Evolutionary conservation across 2,329 filamentous ascomycete genomes (phyloP), one percentile per base, ranked within the genome.

Genomic region (Paecilomyces sp.): DNA sequence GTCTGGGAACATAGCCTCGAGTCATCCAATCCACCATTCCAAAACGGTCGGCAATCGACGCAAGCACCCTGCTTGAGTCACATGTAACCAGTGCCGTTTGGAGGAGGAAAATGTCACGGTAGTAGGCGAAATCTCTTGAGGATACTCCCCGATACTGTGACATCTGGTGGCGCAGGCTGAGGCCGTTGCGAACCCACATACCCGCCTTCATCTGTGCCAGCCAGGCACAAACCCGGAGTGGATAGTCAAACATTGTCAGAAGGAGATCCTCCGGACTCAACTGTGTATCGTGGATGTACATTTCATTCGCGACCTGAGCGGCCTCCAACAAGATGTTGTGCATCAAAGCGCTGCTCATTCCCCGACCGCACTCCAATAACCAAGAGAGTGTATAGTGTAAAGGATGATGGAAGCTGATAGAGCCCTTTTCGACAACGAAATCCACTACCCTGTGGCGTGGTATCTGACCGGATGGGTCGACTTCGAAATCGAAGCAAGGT

Each of bases 161-260:
- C 72, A 95, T 94, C 75, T 99, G 94, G 72, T 99, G 94, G 47
- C 93, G 87, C 57, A 99, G 83, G 68, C 93, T 97, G 70, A 99
- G 91, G 1, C 94, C 94, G 71, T 99, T 99, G 59, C 94, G 87
- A 63, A 99, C 93, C 94, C 95, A 99, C 87, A 97, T 96, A 57
- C 92, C 91, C 18, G 93, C 92, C 74, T 96, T 96, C 86, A 99
- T 97, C 77, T 99, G 95, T 5, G 94, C 90, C 33, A 99, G 81
- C 94, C 94, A 99, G 22, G 91, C 92, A 72, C 92, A 97, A 0
- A 97, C 92, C 57, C 95, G 85, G 3, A 99, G 80, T 0, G 95
- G 93, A 68, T 91, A 96, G 73, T 99, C 94, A 68, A 99, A 96
- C 57, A 92, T 85, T 1, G 90, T 88, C 72, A 96, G 87, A 24